Base-by-base conservation (phyloP, 2,329 filamentous ascomycete genomes). In the Aspergillus neoniger region DNA sequence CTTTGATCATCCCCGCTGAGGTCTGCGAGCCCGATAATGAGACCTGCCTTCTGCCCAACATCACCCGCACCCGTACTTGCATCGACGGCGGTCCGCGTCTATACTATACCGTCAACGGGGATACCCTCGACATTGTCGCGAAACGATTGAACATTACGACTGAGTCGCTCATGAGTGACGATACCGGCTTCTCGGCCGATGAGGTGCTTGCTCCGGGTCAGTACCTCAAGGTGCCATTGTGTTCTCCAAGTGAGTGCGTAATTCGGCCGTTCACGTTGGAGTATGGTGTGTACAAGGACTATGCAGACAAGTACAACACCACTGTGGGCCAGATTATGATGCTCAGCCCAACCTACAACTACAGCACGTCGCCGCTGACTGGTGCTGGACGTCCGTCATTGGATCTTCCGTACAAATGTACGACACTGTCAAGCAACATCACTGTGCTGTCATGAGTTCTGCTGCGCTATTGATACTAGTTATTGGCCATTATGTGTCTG, bases 271-370 rank as follows among this genome's bases (percentile, higher is more conserved):
- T 63, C 15, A 36, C 55, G 5, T 64, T 68, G 44, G 43, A n/a
- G 2, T 57, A 38, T 25, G 66, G 66, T 7, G 63, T 64, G 10
- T 66, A 65, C 41, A 64, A 66, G 50, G 64, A 68, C 41, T 59
- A 65, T 6, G 65, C 65, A 0, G 63, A 61, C 3, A 55, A 58
- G 36, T 64, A 58, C 32, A 61, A 60, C 6, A 61, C 63, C 9
- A 68, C 66, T 1, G 63, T 65, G 10, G 64, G 66, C 0, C 66
- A 66, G 47, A 59, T 66, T 5, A 62, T 62, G 60, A 65, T 63
- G 61, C 51, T 66, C n/a, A 67, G 59, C 19, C 66, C 64, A 30
- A 67, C 66, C 9, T 67, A 67, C 57, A 65, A 67, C 32, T 54
- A 41, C n/a, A 54, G 51, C 12, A 54, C 21, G 30, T 39, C 21